Conservation (phyloP, 1,139 yeast species). For the Zhuliangozyma blackwelliae region DNA sequence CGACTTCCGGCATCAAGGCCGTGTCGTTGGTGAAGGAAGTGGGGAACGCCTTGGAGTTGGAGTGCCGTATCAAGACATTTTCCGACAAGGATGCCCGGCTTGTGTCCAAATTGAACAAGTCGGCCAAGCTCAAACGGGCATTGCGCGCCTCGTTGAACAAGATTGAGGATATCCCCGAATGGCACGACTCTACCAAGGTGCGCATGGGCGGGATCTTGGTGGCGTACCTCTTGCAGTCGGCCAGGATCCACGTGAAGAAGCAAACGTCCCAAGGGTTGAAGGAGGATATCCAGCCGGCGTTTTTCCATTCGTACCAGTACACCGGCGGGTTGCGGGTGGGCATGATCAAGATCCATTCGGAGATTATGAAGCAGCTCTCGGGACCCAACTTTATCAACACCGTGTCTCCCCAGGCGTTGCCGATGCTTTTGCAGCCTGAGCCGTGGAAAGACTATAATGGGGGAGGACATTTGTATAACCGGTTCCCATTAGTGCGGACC, state of each 20-base stretch:
- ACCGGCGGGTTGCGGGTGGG: slow-evolving; percentile 78
- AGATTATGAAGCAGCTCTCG: slow-evolving; percentile 61
- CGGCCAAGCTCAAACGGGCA: slow-evolving; percentile 39
- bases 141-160: slow-evolving; percentile 21
- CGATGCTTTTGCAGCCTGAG: slow-evolving; percentile 87
- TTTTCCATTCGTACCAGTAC: slow-evolving; percentile 83
- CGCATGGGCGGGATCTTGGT: slow-evolving; percentile 79
- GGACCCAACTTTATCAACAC: slow-evolving; percentile 63
- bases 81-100: slow-evolving; percentile 55
- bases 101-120: slow-evolving; percentile 29
- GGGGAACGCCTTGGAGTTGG: slow-evolving; percentile 81
- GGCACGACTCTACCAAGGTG: slow-evolving; percentile 59
- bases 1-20: slow-evolving; percentile 87
- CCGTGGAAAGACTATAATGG: slow-evolving; percentile 80
- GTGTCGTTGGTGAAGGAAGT: slow-evolving; percentile 52
- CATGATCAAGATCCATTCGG: slow-evolving; percentile 70
- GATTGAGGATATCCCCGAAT: slow-evolving; percentile 19
- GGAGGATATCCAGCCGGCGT: slow-evolving; percentile 80
- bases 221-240: slow-evolving; percentile 73
- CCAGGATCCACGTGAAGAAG: slow-evolving; percentile 74
- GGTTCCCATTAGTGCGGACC: slow-evolving; percentile 63
- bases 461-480: slow-evolving; percentile 79
- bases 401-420: slow-evolving; percentile 84
- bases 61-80: slow-evolving; percentile 67
- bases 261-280: slow-evolving; percentile 67